phyloP scores from a whole-genome alignment of 1,284 basidiomycete genomes.

The Vanrija sp. region DNA sequence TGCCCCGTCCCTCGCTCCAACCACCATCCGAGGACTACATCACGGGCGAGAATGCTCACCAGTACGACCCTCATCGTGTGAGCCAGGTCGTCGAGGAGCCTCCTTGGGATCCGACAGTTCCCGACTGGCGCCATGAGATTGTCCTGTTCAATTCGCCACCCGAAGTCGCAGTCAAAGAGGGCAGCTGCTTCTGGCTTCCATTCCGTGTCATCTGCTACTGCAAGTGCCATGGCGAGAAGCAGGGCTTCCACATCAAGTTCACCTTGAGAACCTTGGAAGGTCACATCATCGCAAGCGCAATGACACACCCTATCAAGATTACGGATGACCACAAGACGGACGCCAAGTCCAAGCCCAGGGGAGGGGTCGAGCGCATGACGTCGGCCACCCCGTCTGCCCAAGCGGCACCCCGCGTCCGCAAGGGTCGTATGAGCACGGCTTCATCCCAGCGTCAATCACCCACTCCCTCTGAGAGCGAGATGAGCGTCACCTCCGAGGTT shows the following conservation, averaged over 20 bases:
- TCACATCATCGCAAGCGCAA: constrained; percentile 74
- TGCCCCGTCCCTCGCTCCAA: constrained; percentile 12
- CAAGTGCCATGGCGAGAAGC: constrained; percentile 95
- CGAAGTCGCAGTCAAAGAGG: constrained; percentile 81
- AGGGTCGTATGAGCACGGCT: constrained; percentile 35
- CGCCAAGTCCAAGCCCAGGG: constrained; percentile 34
- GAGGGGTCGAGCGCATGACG: constrained; percentile 15
- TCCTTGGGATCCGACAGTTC: constrained; percentile 34
- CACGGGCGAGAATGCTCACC: constrained; percentile 36
- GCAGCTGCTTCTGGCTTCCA: constrained; percentile 76
- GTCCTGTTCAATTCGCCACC: constrained; percentile 95
- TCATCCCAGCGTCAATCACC: constrained; percentile 39
- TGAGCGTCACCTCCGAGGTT: constrained; percentile 40
- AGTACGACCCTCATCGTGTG: constrained; percentile 36
- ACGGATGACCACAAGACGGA: constrained; percentile 97
- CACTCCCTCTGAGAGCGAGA: constrained; percentile 38
- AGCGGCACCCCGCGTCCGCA: constrained; percentile 29
- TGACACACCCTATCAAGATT: constrained; percentile 92
- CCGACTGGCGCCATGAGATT: constrained; percentile 59
- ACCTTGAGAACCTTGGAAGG: constrained; percentile 78
- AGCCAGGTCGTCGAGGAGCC: constrained; percentile 44
- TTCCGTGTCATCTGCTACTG: constrained; percentile 98
- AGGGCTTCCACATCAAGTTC: constrained; percentile 89
- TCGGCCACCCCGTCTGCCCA: constrained; percentile 15
- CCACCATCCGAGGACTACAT: constrained; percentile 37